Percentiles rank a stretch among this genome's conserved stretches.
Conservation (phyloP, 1,139 yeast species). For the Pichia sp. region DNA sequence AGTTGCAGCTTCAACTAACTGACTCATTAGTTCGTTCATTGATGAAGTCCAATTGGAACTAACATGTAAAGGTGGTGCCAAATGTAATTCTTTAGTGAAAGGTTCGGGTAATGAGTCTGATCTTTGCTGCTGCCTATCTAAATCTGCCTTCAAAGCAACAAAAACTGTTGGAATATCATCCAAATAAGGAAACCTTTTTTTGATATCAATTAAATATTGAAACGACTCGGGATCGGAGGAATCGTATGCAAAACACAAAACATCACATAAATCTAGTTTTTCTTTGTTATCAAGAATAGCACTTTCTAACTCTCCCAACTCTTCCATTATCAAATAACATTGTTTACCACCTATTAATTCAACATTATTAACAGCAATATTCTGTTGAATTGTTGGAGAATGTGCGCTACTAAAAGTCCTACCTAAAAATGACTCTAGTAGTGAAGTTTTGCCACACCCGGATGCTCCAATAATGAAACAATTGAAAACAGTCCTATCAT, state of each 20-base stretch:
- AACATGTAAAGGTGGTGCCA: conserved; percentile 80
- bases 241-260: conserved; percentile 81
- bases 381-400: conserved; percentile 76
- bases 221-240: conserved; percentile 95
- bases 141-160: conserved; percentile 90
- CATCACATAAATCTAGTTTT: conserved; percentile 84
- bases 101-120: conserved; percentile 82
- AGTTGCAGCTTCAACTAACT: conserved; percentile 83
- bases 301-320: conserved; percentile 78
- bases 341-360: conserved; percentile 94
- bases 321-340: conserved; percentile 84
- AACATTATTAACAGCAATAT: conserved; percentile 85
- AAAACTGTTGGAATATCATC: conserved; percentile 75
- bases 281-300: conserved; percentile 68
- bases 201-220: conserved; percentile 66
- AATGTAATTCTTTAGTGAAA: conserved; percentile 57
- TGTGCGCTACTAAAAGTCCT: conserved; percentile 65
- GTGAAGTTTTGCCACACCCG: conserved; percentile 77
- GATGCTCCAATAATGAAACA: conserved; percentile 84
- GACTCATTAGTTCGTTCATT: conserved; percentile 75
- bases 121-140: conserved; percentile 91
- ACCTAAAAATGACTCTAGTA: conserved; percentile 73
- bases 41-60: conserved; percentile 88
- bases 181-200: conserved; percentile 51
- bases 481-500: conserved; percentile 84